Percentiles rank a stretch among this genome's conserved stretches.
These are phyloP conservation scores for Hypoxylon trugodes DNA, from an alignment of 495 filamentous ascomycete genomes.

Conservation along the genomic window DNA sequence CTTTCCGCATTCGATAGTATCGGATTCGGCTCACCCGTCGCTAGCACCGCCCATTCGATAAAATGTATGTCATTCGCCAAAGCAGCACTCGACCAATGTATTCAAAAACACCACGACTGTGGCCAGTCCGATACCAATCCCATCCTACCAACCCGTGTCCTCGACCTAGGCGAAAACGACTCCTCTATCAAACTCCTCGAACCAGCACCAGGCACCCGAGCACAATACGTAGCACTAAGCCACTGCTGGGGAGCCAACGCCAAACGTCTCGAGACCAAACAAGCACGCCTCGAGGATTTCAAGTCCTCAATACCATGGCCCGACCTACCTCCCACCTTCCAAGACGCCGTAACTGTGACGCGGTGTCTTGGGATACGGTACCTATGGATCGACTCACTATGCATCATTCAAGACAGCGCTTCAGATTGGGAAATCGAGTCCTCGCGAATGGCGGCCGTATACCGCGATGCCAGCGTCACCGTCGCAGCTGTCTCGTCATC, in stretches of 20 bases:
- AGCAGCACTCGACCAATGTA: not conserved
- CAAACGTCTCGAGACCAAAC: not conserved
- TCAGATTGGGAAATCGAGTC: not conserved
- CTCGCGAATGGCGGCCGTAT: not conserved
- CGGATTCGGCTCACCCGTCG: not conserved
- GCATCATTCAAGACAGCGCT: not conserved
- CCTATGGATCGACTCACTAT: not conserved
- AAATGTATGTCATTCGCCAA: not conserved
- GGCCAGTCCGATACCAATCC: not conserved
- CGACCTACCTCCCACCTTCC: not conserved
- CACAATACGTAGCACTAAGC: not conserved
- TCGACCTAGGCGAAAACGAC: not conserved
- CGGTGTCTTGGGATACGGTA: not conserved
- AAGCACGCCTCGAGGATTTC: not conserved
- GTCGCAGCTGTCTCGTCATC: not conserved
- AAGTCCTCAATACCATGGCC: not conserved
- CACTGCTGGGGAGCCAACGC: not conserved
- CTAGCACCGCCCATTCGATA: not conserved
- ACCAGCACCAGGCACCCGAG: not conserved
- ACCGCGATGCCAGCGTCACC: not conserved
- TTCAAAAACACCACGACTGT: not conserved
- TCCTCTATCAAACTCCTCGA: not conserved
- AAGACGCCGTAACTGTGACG: not conserved
- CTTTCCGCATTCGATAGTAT: not conserved
- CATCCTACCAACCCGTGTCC: not conserved